phyloP scores from a whole-genome alignment of 208 protist genomes.

The Porcisia hertigi region DNA sequence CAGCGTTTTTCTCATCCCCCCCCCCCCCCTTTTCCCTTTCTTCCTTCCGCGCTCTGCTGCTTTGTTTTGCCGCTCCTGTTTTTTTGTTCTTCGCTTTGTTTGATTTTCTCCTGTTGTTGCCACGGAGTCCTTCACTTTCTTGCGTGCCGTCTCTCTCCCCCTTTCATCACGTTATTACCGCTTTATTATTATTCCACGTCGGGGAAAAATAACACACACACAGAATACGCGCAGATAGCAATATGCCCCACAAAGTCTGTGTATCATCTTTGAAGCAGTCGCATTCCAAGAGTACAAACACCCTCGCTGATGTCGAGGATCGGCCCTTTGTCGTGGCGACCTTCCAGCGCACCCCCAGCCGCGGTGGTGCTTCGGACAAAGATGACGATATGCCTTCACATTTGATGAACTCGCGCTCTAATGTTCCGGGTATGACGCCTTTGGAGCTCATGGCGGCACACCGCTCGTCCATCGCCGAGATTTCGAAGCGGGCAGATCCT shows the following conservation, averaged over 20 bases:
- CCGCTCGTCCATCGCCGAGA: conserved; percentile 46
- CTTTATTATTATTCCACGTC: background rate
- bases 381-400: conserved; percentile 46
- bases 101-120: background rate
- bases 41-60: background rate
- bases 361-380: conserved; percentile 8
- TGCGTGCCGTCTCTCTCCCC: background rate
- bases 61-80: conserved; percentile 5
- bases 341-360: conserved; percentile 38
- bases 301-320: conserved; percentile 27
- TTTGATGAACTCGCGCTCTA: conserved; percentile 46
- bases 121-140: background rate
- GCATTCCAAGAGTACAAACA: conserved; percentile 4
- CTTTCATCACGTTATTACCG: background rate
- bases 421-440: conserved; percentile 65
- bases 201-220: background rate
- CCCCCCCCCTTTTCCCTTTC: background rate
- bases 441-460: conserved; percentile 64
- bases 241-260: background rate
- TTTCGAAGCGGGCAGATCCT: conserved; percentile 35
- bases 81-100: background rate
- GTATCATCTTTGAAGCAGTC: conserved; percentile 11
- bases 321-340: conserved; percentile 44
- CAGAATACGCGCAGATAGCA: too few relatives aligned
- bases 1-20: background rate